These are phyloP conservation scores for Amanita polypyramis DNA, from an alignment of 768 basidiomycete species.

Conservation along the genomic window DNA sequence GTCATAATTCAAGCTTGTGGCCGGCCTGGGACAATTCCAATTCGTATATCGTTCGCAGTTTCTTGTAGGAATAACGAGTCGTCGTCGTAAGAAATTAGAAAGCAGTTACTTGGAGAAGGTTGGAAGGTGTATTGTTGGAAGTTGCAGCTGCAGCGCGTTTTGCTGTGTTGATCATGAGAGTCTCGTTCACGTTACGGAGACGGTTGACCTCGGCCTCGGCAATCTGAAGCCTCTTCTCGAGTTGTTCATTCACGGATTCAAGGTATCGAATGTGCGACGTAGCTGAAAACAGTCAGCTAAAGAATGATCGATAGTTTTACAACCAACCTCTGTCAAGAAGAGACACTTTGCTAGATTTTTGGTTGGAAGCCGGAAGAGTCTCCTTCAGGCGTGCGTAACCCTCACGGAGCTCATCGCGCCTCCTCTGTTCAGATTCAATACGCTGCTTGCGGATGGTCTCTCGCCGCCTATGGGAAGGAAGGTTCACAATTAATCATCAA, in stretches of 20 bases:
- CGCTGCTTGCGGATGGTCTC: conserved; percentile 88
- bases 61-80: conserved; percentile 4
- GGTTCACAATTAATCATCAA: not conserved
- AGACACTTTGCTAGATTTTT: conserved; percentile 89
- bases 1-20: conserved; percentile 44
- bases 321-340: conserved; percentile 72
- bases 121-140: conserved; percentile 19
- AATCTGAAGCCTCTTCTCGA: conserved; percentile 67
- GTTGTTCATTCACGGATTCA: conserved; percentile 66
- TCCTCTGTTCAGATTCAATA: conserved; percentile 88
- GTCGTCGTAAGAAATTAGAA: conserved; percentile 3
- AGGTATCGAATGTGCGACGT: conserved; percentile 83
- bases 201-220: conserved; percentile 75
- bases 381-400: conserved; percentile 88
- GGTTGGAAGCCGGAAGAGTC: conserved; percentile 80
- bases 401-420: conserved; percentile 87
- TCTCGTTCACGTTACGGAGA: conserved; percentile 80
- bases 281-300: conserved; percentile 29
- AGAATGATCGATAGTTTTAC: not conserved
- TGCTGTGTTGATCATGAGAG: conserved; percentile 77
- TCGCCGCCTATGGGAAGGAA: conserved; percentile 42
- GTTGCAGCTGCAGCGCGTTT: conserved; percentile 46
- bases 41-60: conserved; percentile 23
- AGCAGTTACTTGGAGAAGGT: conserved; percentile 14
- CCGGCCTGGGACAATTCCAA: conserved; percentile 48